A percentile compares a stretch with the other conserved stretches of the same genome.
These are phyloP conservation scores for Phytophthora multivora DNA, from an alignment of 352 stramenopile species.

Conservation along the genomic window DNA sequence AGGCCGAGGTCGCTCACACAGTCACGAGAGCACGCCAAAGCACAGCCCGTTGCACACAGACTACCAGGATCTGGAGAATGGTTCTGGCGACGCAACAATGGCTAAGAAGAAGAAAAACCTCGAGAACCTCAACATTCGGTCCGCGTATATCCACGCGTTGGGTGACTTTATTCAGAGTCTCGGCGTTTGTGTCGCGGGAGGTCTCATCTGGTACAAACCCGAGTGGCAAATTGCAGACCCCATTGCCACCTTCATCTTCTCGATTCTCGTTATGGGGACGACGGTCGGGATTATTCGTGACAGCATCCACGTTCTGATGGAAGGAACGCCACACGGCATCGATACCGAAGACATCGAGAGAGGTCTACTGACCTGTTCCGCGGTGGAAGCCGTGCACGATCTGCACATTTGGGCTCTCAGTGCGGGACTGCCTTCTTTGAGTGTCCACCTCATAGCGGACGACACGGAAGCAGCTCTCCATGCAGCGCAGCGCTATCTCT, in stretches of 20 bases:
- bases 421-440: slow-evolving; percentile 84
- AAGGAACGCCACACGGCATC: slow-evolving; percentile 91
- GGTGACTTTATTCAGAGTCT: slow-evolving; percentile 96
- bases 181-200: slow-evolving; percentile 93
- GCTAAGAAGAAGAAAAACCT: slow-evolving; percentile 33
- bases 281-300: slow-evolving; percentile 89
- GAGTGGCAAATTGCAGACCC: slow-evolving; percentile 95
- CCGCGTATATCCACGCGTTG: slow-evolving; percentile 96
- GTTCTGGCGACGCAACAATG: slow-evolving; percentile 1
- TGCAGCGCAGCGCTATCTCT: slow-evolving; percentile 57
- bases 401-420: slow-evolving; percentile 97
- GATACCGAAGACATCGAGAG: slow-evolving; percentile 78
- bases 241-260: slow-evolving; percentile 97
- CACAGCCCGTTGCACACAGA: too few relatives aligned
- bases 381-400: slow-evolving; percentile 93
- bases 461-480: slow-evolving; percentile 53
- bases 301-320: slow-evolving; percentile 93
- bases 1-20: too few relatives aligned
- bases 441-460: slow-evolving; percentile 89
- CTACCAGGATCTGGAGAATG: slow-evolving; percentile 16
- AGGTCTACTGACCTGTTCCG: slow-evolving; percentile 65
- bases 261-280: slow-evolving; percentile 91
- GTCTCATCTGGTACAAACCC: slow-evolving; percentile 96
- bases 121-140: slow-evolving; percentile 94
- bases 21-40: too few relatives aligned